Conservation (phyloP, 1,139 yeast species). For the Candida albicans region DNA sequence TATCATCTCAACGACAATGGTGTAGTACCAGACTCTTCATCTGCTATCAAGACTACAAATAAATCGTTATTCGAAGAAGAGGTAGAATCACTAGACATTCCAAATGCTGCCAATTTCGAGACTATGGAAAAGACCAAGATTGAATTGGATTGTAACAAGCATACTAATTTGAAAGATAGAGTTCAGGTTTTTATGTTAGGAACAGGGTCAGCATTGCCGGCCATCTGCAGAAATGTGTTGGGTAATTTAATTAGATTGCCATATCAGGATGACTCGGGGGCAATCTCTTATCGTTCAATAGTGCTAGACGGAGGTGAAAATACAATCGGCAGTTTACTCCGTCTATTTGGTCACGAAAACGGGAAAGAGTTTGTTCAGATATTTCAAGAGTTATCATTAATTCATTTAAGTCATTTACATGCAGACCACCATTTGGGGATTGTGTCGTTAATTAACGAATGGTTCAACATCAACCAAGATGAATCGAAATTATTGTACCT, state of each 20-base stretch:
- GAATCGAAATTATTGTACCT: constrained; percentile 46
- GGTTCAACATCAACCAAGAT: constrained; percentile 50
- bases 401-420: constrained; percentile 87
- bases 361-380: constrained; percentile 21
- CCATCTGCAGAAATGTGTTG: constrained; percentile 79
- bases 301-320: constrained; percentile 94
- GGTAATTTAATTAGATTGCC: constrained; percentile 78
- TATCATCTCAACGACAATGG: constrained; percentile 28
- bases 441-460: constrained; percentile 63
- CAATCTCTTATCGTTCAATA: constrained; percentile 40
- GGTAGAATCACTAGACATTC: constrained; percentile 30
- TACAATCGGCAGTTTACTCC: constrained; percentile 69
- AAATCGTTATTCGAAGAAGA: constrained; percentile 42
- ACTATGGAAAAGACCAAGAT: constrained; percentile 4
- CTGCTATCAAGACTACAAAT: constrained; percentile 30
- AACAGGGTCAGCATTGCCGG: constrained; percentile 92
- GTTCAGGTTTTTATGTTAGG: constrained; percentile 82
- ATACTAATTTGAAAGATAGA: constrained; percentile 40
- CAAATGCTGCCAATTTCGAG: constrained; percentile 3
- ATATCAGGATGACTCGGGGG: constrained; percentile 25
- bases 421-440: constrained; percentile 97
- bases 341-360: constrained; percentile 55
- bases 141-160: constrained; percentile 12
- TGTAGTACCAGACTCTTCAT: constrained; percentile 22
- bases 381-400: constrained; percentile 56